Percentiles rank a stretch among this genome's conserved stretches.
These are phyloP conservation scores for Kazachstania bromeliacearum DNA, from an alignment of 805 yeast species.

Conservation along the genomic window DNA sequence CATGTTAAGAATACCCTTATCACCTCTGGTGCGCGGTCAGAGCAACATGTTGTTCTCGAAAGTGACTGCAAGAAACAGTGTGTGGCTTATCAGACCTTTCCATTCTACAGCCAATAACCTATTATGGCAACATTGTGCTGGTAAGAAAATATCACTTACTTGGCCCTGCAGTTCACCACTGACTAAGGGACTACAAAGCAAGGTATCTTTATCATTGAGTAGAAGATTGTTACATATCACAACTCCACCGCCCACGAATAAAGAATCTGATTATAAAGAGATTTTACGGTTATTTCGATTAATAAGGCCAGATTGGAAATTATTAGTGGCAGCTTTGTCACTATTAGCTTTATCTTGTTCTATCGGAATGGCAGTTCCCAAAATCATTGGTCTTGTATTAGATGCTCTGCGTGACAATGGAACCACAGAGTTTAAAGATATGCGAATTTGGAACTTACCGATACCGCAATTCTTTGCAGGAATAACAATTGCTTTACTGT, in stretches of 20 bases:
- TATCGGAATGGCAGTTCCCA: conserved; percentile 45
- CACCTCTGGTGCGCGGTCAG: too few relatives aligned
- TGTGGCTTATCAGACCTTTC: too few relatives aligned
- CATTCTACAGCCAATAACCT: too few relatives aligned
- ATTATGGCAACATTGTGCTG: too few relatives aligned
- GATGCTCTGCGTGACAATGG: conserved; percentile 33
- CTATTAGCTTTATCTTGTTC: conserved; percentile 40
- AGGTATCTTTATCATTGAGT: too few relatives aligned
- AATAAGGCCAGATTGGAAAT: conserved; percentile 38
- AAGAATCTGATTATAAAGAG: conserved; percentile 6
- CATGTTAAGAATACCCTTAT: too few relatives aligned
- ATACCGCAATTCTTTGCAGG: conserved; percentile 52
- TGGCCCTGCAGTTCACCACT: too few relatives aligned
- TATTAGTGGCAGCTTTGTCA: conserved; percentile 35
- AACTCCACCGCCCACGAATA: conserved; percentile 16
- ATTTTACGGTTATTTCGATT: conserved; percentile 32
- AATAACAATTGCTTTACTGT: conserved; percentile 46
- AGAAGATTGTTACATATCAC: too few relatives aligned
- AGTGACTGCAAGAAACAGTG: too few relatives aligned
- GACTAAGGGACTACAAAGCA: too few relatives aligned
- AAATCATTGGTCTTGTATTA: conserved; percentile 45
- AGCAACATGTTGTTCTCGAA: too few relatives aligned
- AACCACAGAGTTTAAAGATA: neutral
- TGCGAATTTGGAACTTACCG: conserved; percentile 3
- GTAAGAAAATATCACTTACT: too few relatives aligned